phyloP scores from a whole-genome alignment of 108 stramenopile genomes.

The Aurantiochytrium sp. region DNA sequence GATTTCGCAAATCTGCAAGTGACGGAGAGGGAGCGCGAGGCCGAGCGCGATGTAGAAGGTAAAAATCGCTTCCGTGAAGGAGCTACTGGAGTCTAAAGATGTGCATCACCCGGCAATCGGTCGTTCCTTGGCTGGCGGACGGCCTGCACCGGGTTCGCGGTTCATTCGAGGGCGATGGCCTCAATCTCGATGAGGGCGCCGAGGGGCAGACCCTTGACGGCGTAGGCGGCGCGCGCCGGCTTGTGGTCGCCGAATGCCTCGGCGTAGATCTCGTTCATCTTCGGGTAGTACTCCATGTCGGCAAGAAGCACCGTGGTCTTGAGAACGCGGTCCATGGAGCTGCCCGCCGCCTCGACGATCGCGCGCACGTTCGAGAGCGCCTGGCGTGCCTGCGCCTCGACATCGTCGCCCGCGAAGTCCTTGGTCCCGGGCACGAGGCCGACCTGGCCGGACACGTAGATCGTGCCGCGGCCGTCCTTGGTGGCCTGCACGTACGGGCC shows the following conservation, averaged over 20 bases:
- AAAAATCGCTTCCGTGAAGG: too few relatives aligned
- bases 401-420: neutral
- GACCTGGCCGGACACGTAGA: constrained; percentile 31
- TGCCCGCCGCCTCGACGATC: constrained; percentile 26
- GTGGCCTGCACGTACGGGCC: constrained; percentile 35
- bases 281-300: constrained; percentile 14
- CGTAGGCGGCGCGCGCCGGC: neutral
- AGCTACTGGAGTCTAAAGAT: too few relatives aligned
- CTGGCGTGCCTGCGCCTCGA: neutral
- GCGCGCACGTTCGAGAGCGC: constrained; percentile 10
- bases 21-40: too few relatives aligned
- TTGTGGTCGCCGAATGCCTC: constrained; percentile 11
- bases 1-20: too few relatives aligned
- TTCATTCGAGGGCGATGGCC: constrained; percentile 19
- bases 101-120: too few relatives aligned
- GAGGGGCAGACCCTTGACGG: neutral
- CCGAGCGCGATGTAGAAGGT: too few relatives aligned
- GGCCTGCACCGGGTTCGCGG: too few relatives aligned
- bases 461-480: neutral
- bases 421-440: constrained; percentile 22
- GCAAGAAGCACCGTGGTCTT: constrained; percentile 32
- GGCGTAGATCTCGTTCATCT: neutral
- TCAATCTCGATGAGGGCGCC: neutral
- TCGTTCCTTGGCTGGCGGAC: too few relatives aligned
- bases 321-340: constrained; percentile 13